A percentile compares a stretch with the other conserved stretches of the same genome.
phyloP scores from a whole-genome alignment of 2,329 filamentous ascomycete genomes.

The Trichoderma polysporum region DNA sequence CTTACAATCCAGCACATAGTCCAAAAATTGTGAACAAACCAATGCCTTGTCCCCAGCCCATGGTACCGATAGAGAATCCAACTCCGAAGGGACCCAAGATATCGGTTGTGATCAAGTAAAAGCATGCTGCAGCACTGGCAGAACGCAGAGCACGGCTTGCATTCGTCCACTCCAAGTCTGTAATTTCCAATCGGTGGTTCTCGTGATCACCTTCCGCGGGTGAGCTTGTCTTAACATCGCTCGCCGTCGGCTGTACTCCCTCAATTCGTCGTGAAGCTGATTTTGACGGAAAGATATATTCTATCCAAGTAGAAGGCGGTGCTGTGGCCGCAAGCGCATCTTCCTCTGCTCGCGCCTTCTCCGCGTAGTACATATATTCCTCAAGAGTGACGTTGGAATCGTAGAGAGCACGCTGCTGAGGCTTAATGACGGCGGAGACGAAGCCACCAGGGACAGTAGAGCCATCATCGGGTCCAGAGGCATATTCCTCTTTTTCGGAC shows the following conservation, averaged over 20 bases:
- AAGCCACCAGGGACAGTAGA: background rate
- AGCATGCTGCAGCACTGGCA: constrained; percentile 21
- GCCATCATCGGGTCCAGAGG: constrained; percentile 9
- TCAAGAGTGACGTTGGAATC: constrained; percentile 29
- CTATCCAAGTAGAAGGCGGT: background rate
- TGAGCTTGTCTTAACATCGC: background rate
- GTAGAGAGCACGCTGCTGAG: constrained; percentile 23
- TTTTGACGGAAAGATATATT: constrained; percentile 3
- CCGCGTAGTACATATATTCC: constrained; percentile 31
- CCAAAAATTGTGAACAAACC: constrained; percentile 48
- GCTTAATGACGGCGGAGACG: constrained; percentile 1
- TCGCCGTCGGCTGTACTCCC: background rate
- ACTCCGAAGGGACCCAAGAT: constrained; percentile 23
- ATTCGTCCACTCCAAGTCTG: constrained; percentile 45
- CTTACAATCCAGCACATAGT: constrained; percentile 28
- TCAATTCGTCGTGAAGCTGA: constrained; percentile 14
- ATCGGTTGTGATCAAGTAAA: constrained; percentile 24
- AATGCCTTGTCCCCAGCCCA: constrained; percentile 39
- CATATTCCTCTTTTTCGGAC: constrained; percentile 7
- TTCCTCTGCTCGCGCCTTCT: constrained; percentile 28
- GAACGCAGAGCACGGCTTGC: constrained; percentile 30
- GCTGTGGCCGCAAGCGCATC: constrained; percentile 15
- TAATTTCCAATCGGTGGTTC: constrained; percentile 21
- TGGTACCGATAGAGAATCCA: constrained; percentile 21
- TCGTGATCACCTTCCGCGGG: too few relatives aligned